Conservation (phyloP, 116 monocot species). For the Trichopus zeylanicus region DNA sequence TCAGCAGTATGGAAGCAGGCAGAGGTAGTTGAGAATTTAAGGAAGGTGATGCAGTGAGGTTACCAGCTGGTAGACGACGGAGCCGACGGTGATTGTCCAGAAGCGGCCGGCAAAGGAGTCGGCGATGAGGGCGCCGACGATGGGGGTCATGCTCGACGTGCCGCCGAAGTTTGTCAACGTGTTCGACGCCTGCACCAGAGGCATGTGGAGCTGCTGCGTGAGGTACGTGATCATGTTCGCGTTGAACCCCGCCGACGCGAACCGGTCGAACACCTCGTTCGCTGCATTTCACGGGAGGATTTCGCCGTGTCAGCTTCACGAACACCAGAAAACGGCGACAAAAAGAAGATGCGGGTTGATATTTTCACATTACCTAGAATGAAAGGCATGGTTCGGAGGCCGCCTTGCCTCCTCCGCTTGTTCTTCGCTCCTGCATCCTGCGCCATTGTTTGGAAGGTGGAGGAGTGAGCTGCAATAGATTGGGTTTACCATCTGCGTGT, state of each 20-base stretch:
- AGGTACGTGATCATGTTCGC: slow-evolving; percentile 64
- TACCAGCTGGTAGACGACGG: slow-evolving; percentile 55
- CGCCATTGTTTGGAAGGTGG: background rate
- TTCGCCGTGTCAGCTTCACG: too few species aligned
- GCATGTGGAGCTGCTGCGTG: slow-evolving; percentile 50
- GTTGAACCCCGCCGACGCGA: slow-evolving; percentile 39
- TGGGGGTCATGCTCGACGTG: slow-evolving; percentile 44
- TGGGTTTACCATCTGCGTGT: too few species aligned
- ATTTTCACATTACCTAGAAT: slow-evolving; percentile 13
- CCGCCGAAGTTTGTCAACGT: slow-evolving; percentile 58
- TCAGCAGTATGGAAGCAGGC: too few species aligned
- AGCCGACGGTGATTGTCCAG: slow-evolving; percentile 41
- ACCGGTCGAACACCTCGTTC: slow-evolving; percentile 42
- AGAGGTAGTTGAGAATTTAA: too few species aligned
- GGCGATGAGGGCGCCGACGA: slow-evolving; percentile 58
- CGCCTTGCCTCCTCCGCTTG: slow-evolving; percentile 11
- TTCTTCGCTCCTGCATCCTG: background rate
- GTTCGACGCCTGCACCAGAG: slow-evolving; percentile 38
- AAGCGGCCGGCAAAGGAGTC: slow-evolving; percentile 55
- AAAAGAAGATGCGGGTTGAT: background rate
- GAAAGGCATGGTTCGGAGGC: slow-evolving; percentile 22
- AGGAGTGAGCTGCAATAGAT: too few species aligned
- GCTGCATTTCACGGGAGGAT: too few species aligned
- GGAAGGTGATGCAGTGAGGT: too few species aligned
- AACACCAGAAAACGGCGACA: background rate